phyloP scores from a whole-genome alignment of 1,284 basidiomycete genomes.

The Butyriboletus appendiculatus region DNA sequence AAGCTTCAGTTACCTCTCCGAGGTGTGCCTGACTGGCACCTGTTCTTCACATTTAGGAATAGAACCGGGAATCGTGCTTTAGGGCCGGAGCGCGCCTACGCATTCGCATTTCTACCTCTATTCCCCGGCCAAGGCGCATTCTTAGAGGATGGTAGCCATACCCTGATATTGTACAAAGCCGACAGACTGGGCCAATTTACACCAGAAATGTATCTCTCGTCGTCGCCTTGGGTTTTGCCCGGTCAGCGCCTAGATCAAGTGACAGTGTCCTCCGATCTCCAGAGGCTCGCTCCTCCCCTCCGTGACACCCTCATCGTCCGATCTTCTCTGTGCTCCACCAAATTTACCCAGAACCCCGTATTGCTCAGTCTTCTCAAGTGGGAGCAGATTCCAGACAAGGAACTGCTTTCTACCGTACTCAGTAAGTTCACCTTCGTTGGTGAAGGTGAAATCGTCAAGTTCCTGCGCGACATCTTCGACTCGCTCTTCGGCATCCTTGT shows the following conservation, averaged over 20 bases:
- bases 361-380: conserved; percentile 85
- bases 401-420: conserved; percentile 72
- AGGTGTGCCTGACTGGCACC: conserved; percentile 78
- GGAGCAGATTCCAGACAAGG: conserved; percentile 70
- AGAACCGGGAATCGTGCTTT: conserved; percentile 58
- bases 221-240: conserved; percentile 57
- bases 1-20: conserved; percentile 81
- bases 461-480: conserved; percentile 90
- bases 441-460: conserved; percentile 94
- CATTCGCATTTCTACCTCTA: conserved; percentile 90
- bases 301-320: conserved; percentile 83
- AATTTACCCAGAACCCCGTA: conserved; percentile 90
- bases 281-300: conserved; percentile 65
- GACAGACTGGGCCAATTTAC: conserved; percentile 65
- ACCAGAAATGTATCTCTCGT: conserved; percentile 67
- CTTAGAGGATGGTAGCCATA: conserved; percentile 90
- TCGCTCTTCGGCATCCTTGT: conserved; percentile 90
- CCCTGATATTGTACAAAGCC: conserved; percentile 79
- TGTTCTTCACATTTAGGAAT: conserved; percentile 94
- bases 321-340: conserved; percentile 90
- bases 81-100: conserved; percentile 78
- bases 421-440: conserved; percentile 91
- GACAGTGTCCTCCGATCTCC: conserved; percentile 60
- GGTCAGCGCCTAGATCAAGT: conserved; percentile 63
- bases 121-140: conserved; percentile 80